Percentiles rank a stretch among this genome's conserved stretches.
phyloP scores from a whole-genome alignment of 2,329 filamentous ascomycete genomes.

The Diaporthe capsici region DNA sequence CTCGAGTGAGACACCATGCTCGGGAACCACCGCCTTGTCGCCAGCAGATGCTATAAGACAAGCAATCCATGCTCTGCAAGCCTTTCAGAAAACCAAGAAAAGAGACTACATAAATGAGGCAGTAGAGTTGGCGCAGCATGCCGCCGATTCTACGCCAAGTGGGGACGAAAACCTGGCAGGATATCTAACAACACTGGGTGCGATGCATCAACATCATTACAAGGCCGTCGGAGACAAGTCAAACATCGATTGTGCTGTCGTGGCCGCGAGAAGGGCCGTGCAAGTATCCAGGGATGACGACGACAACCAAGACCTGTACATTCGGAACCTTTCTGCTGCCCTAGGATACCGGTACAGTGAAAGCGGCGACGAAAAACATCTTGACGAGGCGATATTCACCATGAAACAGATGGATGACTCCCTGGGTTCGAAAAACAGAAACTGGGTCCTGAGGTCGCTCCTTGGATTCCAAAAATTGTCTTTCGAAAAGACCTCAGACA shows the following conservation, averaged over 20 bases:
- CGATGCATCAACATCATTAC: neutral
- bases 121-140: neutral
- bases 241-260: neutral
- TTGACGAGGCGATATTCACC: neutral
- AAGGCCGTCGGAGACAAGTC: neutral
- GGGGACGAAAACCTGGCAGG: neutral
- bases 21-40: too few species aligned
- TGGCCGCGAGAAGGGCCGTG: neutral
- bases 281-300: neutral
- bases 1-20: too few species aligned
- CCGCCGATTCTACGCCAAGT: neutral
- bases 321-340: neutral
- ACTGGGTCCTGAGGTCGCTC: neutral
- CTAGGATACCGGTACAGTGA: neutral
- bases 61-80: neutral
- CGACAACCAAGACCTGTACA: neutral
- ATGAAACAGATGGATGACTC: neutral
- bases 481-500: neutral
- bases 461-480: neutral
- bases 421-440: neutral
- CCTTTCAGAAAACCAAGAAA: neutral
- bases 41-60: neutral
- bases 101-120: neutral
- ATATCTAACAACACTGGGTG: neutral
- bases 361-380: neutral